Base-by-base conservation (phyloP, 441 rosid genomes). In the Sinapis alba region DNA sequence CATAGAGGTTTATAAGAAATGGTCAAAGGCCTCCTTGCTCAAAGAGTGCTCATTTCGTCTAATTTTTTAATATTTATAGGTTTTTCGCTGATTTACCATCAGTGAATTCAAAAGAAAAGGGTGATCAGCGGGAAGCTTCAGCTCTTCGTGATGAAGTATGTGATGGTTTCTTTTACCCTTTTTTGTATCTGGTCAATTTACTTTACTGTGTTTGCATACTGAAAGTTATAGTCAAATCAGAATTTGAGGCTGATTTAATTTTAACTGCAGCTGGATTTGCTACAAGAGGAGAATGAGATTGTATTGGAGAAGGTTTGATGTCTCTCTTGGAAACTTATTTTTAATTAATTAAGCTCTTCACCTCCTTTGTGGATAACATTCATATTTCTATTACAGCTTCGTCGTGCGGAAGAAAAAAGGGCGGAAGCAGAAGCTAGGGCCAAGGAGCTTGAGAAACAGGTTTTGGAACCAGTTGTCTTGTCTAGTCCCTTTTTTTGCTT, bases 381-480 rank as follows among this genome's bases (percentile, higher is more conserved):
- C 41, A 7, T 32, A 67, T 36, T 47, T 64, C 7, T 19, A 30
- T 16, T 68, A 59, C 78, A 75, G 84, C 80, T 82, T 60, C 80
- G 71, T 12, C 59, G 74, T 23, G 84, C 80, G 8, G 82, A 82
- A 69, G 84, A 79, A 69, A 79, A 69, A 60, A 69, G 84, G 0
- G 87, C 82, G 84, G 97, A 89, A 80, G 90, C 93, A 26, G 97
- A 90, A 79, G 91, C 97, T 47, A 86, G 97, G 81, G 93, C 96
- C 10, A 90, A 88, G 80, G 98, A 89, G 87, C 94, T 94, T 59
- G 97, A 94, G 84, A 94, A 90, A 83, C 97, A 94, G 97, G 97
- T 89, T 56, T 57, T 16, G 38, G 63, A 59, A 67, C 66, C 24
- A 60, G 16, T 62, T 63, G 4, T 51, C 65, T 41, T 43, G 38